A percentile compares a stretch with the other conserved stretches of the same genome.
phyloP scores from a whole-genome alignment of 1,284 basidiomycete genomes.

The Malassezia japonica region DNA sequence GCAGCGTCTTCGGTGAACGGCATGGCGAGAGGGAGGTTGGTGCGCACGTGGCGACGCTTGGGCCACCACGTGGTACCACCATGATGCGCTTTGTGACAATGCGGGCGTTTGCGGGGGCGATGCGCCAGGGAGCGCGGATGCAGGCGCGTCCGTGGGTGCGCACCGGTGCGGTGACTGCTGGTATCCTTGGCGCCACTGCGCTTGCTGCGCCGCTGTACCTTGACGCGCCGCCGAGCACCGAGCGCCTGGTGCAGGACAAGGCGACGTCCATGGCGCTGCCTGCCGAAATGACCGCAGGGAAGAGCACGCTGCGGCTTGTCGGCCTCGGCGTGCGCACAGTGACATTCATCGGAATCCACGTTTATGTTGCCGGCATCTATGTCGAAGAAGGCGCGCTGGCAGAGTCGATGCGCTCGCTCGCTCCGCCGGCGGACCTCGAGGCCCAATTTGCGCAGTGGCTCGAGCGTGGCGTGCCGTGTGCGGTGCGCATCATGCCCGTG shows the following conservation, averaged over 20 bases:
- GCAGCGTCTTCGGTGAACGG: slow-evolving; percentile 59
- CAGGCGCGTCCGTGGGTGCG: neutral
- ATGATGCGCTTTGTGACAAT: no score
- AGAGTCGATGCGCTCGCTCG: neutral
- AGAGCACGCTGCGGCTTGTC: slow-evolving; percentile 56
- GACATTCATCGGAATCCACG: slow-evolving; percentile 66
- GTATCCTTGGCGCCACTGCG: neutral
- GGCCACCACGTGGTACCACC: no score
- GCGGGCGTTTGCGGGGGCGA: no score
- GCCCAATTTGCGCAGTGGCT: slow-evolving; percentile 18
- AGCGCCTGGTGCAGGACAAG: slow-evolving; percentile 5
- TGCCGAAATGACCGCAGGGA: neutral
- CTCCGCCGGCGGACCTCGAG: slow-evolving; percentile 16
- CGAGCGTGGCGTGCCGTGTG: slow-evolving; percentile 23
- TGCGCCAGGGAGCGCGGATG: no score
- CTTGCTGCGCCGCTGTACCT: neutral
- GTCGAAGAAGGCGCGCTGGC: slow-evolving; percentile 53
- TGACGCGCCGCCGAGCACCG: slow-evolving; percentile 2
- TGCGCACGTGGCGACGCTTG: neutral
- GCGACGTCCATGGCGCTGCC: slow-evolving; percentile 1
- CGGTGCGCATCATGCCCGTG: slow-evolving; percentile 57
- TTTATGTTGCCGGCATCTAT: slow-evolving; percentile 78
- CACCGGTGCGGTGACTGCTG: neutral
- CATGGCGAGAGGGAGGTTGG: slow-evolving; percentile 26
- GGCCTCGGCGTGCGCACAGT: slow-evolving; percentile 75